Percentiles rank a stretch among this genome's conserved stretches.
Evolutionary conservation across 2,329 filamentous ascomycete species (phyloP).

Genomic region (Fusarium dimerum): DNA sequence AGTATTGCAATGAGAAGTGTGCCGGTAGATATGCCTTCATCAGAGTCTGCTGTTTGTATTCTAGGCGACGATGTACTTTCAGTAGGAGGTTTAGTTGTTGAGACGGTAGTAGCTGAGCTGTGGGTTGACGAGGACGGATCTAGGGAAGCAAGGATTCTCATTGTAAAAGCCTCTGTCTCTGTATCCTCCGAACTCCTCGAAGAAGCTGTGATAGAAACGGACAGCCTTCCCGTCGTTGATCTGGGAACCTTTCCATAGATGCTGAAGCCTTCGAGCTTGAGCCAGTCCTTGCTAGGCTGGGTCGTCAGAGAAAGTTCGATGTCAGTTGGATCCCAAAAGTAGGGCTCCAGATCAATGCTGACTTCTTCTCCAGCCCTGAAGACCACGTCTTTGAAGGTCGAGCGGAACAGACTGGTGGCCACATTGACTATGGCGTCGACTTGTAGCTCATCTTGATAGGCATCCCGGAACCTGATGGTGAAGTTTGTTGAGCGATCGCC

Average conservation of each 20-base stretch:
- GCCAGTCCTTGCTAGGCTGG: slow-evolving; percentile 43
- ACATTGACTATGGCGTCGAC: slow-evolving; percentile 49
- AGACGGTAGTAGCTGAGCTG: slow-evolving; percentile 14
- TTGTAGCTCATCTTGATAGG: slow-evolving; percentile 58
- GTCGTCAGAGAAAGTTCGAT: slow-evolving; percentile 39
- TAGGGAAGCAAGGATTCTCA: slow-evolving; percentile 36
- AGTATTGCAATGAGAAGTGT: slow-evolving; percentile 46
- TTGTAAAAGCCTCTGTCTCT: slow-evolving; percentile 40
- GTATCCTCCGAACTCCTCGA: slow-evolving; percentile 36
- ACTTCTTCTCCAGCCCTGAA: slow-evolving; percentile 44
- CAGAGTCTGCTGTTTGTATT: slow-evolving; percentile 10
- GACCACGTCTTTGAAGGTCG: slow-evolving; percentile 41
- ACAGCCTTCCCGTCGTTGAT: slow-evolving; percentile 33
- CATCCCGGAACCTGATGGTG: slow-evolving; percentile 60
- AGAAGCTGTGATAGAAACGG: slow-evolving; percentile 33
- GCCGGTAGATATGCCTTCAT: slow-evolving; percentile 31
- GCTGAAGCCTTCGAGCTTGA: slow-evolving; percentile 40
- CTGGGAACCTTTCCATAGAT: slow-evolving; percentile 45
- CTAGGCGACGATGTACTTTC: slow-evolving; percentile 17
- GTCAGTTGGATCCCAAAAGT: slow-evolving; percentile 43
- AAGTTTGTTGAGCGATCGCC: slow-evolving; percentile 62
- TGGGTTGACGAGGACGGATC: slow-evolving; percentile 19
- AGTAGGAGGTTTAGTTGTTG: slow-evolving; percentile 18
- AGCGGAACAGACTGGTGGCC: slow-evolving; percentile 41
- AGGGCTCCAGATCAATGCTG: slow-evolving; percentile 43